A percentile compares a stretch with the other conserved stretches of the same genome.
Conservation (phyloP, 148 eudicot genomes). For the Pharnaceum exiguum region DNA sequence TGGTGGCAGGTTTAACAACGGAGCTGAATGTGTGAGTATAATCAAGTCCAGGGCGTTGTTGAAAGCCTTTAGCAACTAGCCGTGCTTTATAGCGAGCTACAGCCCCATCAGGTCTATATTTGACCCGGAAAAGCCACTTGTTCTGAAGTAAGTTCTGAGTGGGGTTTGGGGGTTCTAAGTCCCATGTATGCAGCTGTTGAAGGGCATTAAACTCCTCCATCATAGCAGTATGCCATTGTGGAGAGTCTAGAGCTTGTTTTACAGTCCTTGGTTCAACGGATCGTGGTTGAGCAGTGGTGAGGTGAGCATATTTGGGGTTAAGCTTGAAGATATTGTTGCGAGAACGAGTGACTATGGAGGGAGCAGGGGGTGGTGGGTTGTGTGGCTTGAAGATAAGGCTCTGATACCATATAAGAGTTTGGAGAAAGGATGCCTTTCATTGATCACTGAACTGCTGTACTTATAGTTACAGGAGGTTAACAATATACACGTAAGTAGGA, state of each 20-base stretch:
- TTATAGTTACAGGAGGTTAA: too few species aligned
- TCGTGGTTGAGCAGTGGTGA: background rate
- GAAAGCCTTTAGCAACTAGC: background rate
- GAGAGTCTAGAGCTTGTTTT: background rate
- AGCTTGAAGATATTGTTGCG: background rate
- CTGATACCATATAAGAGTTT: too few species aligned
- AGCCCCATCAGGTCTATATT: background rate
- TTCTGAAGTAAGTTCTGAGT: background rate
- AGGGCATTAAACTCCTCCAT: conserved; percentile 5
- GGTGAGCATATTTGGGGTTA: background rate
- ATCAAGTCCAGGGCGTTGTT: conserved; percentile 4
- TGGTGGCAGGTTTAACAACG: background rate
- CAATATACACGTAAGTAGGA: too few species aligned
- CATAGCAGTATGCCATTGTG: conserved; percentile 10
- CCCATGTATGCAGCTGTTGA: background rate
- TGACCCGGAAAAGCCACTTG: conserved; percentile 8
- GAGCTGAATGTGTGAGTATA: conserved; percentile 1
- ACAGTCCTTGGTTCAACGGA: background rate
- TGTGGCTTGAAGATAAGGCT: too few species aligned
- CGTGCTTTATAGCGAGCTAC: background rate
- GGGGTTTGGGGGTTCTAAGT: background rate
- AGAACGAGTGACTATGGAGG: too few species aligned
- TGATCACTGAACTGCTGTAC: too few species aligned
- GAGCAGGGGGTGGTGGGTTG: too few species aligned
- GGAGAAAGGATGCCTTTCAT: too few species aligned